Conservation (phyloP, 352 stramenopile species). For the Pythium guiyangense region DNA sequence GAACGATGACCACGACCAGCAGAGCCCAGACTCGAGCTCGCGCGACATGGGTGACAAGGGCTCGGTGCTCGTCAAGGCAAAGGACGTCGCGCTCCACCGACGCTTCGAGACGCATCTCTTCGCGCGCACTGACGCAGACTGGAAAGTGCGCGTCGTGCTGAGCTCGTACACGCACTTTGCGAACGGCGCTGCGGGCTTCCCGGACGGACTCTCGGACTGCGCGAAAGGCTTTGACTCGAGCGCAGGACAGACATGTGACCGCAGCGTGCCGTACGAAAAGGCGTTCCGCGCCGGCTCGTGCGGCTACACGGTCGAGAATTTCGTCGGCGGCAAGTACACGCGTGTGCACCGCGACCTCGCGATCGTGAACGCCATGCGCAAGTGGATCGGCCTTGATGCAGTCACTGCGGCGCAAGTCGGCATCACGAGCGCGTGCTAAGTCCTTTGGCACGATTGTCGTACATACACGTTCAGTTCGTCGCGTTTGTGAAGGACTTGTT, state of each 20-base stretch:
- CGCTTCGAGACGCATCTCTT: conserved; percentile 62
- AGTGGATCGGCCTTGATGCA: conserved; percentile 35
- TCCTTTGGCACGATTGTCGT: too few relatives aligned
- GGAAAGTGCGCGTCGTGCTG: conserved; percentile 63
- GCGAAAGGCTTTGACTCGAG: conserved; percentile 27
- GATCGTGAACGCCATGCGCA: conserved; percentile 65
- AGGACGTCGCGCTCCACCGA: conserved; percentile 43
- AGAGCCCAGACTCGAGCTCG: conserved; percentile 35
- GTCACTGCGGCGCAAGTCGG: conserved; percentile 28
- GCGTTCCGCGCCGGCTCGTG: conserved; percentile 46
- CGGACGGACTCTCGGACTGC: conserved; percentile 45
- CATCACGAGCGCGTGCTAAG: conserved; percentile 33
- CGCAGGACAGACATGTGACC: conserved; percentile 23
- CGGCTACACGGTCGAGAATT: conserved; percentile 52
- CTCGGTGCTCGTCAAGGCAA: conserved; percentile 50
- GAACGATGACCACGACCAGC: conserved; percentile 77
- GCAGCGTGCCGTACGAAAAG: conserved; percentile 42
- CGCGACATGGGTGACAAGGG: conserved; percentile 54
- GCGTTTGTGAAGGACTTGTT: too few relatives aligned
- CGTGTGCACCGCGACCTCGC: conserved; percentile 57
- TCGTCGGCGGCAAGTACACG: conserved; percentile 52
- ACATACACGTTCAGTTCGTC: too few relatives aligned
- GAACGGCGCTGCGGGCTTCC: conserved; percentile 50
- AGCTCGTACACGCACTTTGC: conserved; percentile 58
- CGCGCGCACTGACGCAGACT: conserved; percentile 45